phyloP scores from a whole-genome alignment of 176 grass and related monocot species.

The maize (Zea mays) region DNA sequence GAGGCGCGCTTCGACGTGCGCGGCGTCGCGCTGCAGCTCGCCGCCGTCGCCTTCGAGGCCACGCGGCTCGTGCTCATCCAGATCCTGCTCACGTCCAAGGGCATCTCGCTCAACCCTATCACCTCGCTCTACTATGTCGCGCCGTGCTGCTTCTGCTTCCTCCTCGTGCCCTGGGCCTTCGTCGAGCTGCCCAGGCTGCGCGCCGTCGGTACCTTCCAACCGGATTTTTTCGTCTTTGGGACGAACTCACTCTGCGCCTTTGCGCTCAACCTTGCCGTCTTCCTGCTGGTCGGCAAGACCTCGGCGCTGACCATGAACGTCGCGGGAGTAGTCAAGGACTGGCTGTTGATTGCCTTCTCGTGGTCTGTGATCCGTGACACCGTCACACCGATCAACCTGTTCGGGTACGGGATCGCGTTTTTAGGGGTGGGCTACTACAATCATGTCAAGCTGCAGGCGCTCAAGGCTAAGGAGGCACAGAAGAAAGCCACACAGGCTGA shows the following conservation, averaged over 20 bases:
- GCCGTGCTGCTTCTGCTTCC: conserved; percentile 82
- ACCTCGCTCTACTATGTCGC: conserved; percentile 92
- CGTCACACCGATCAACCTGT: conserved; percentile 80
- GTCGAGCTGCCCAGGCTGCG: conserved; percentile 83
- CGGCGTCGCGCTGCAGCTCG: conserved; percentile 81
- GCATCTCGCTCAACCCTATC: conserved; percentile 95
- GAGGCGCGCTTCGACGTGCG: conserved; percentile 77
- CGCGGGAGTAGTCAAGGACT: conserved; percentile 91
- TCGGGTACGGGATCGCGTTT: conserved; percentile 89
- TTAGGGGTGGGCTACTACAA: conserved; percentile 91
- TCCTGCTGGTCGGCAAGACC: conserved; percentile 94
- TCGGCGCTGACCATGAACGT: conserved; percentile 98
- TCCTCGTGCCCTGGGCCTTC: conserved; percentile 74
- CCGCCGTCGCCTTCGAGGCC: conserved; percentile 84
- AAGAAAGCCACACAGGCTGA: conserved; percentile 60
- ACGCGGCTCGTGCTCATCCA: conserved; percentile 92
- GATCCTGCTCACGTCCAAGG: conserved; percentile 95
- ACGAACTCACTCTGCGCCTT: conserved; percentile 95
- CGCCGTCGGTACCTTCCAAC: conserved; percentile 56
- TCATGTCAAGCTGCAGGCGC: conserved; percentile 82
- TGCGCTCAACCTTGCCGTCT: conserved; percentile 88
- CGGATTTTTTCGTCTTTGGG: conserved; percentile 74
- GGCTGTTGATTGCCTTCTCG: conserved; percentile 94
- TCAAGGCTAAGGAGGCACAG: conserved; percentile 83
- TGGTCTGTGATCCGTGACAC: conserved; percentile 94